Base-by-base conservation (phyloP, 2,329 filamentous ascomycete species). In the Hypoxylon sp. region DNA sequence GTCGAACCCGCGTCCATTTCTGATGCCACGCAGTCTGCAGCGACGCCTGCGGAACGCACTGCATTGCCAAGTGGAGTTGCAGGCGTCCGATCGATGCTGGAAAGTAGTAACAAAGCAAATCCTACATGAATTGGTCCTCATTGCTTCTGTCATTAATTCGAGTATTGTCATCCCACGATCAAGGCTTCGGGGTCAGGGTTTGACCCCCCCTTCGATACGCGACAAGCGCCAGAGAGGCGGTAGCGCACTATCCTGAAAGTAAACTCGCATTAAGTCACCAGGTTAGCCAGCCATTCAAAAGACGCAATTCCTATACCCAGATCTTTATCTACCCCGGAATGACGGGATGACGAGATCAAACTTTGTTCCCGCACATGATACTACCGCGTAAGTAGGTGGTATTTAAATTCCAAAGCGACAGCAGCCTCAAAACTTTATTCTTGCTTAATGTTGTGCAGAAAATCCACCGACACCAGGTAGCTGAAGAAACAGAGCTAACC, bases 21-120 rank as follows among this genome's bases (percentile, higher is more conserved):
- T 50, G 58, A 68, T 70, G 60, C 59, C 60, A 70, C 61, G 65
- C 68, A 70, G 63, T 53, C 66, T 71, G 63, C 63, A 66, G 66
- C 53, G 56, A 63, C 50, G 65, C 62, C 61, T 62, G 48, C 55
- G 50, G 53, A 67, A 55, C 55, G 60, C 55, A 52, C 50, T 68
- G 68, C 68, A 70, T 63, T 69, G 62, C 65, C 68, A 70, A 43
- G 65, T 62, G 58, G 28, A 60, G 60, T 61, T 50, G 66, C 68
- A 60, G 63, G 50, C 59, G 51, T 60, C 53, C 64, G 67, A 69
- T 67, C 63, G 60, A 70, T 65, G 38, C 41, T 58, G 52, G 67
- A 30, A 30, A 57, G 58, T 38, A 60, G 46, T 38, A 52, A 13
- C 30, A 63, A 30, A 61, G 57, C 32, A 55, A 38, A 65, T 67